A percentile compares a stretch with the other conserved stretches of the same genome.
phyloP scores from a whole-genome alignment of 257 asterid genomes.

The Nicotiana noctiflora region DNA sequence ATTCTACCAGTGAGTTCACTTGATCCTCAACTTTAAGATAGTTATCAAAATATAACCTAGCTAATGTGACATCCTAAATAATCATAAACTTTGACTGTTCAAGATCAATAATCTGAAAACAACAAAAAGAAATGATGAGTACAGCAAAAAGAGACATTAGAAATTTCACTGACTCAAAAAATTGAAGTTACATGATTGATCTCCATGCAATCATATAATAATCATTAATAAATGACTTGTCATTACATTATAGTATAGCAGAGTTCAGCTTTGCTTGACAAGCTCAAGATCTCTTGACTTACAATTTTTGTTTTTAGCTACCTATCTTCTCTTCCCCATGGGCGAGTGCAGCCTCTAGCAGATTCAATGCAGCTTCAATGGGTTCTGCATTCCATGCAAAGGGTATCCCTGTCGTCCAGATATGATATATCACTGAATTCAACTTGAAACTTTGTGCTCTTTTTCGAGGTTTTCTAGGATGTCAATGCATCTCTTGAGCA shows the following conservation, averaged over 20 bases:
- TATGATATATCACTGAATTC: not conserved
- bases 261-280: not conserved
- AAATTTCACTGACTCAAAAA: not conserved
- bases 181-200: not conserved
- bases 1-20: not conserved
- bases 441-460: slow-evolving; percentile 9
- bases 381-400: not conserved
- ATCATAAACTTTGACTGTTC: not conserved
- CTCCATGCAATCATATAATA: not conserved
- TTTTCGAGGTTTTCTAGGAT: slow-evolving; percentile 35
- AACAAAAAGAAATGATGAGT: not conserved
- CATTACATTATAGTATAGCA: not conserved
- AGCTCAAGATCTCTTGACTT: not conserved
- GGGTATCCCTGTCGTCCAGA: not conserved
- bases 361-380: not conserved
- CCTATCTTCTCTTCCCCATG: not conserved
- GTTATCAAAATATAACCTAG: not conserved
- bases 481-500: slow-evolving; percentile 58
- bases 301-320: not conserved
- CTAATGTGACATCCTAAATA: not conserved
- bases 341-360: not conserved
- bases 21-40: not conserved
- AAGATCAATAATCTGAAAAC: not conserved
- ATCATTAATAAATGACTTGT: not conserved
- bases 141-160: not conserved